Conservation (phyloP, 495 filamentous ascomycete genomes). For the Talaromyces wortmannii region DNA sequence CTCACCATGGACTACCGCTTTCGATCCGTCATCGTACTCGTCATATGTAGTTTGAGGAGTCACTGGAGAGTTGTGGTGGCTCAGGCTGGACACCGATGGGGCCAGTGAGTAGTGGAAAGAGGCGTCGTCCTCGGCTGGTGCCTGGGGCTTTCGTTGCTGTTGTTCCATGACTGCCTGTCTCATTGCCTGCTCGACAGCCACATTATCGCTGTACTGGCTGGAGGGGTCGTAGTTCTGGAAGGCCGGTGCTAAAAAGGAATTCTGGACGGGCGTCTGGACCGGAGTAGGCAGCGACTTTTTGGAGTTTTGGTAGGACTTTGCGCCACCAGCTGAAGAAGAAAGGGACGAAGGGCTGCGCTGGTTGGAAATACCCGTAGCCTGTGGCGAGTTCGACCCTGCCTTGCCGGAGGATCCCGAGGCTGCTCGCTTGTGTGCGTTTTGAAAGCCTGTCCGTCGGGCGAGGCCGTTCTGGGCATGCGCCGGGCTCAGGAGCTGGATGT, state of each 20-base stretch:
- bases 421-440: constrained; percentile 14
- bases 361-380: constrained; percentile 14
- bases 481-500: constrained; percentile 33
- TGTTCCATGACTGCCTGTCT: constrained; percentile 49
- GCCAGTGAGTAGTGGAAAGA: constrained; percentile 40
- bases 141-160: constrained; percentile 22
- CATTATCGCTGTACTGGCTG: constrained; percentile 31
- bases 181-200: constrained; percentile 45
- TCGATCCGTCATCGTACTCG: constrained; percentile 44
- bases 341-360: constrained; percentile 24
- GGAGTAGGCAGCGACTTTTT: constrained; percentile 44
- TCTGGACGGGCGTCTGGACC: constrained; percentile 36
- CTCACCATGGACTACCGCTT: constrained; percentile 43
- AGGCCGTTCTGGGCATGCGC: constrained; percentile 24
- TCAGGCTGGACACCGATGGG: constrained; percentile 49
- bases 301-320: constrained; percentile 22
- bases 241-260: constrained; percentile 33
- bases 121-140: constrained; percentile 27
- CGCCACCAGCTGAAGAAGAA: constrained; percentile 23
- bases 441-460: constrained; percentile 4
- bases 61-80: constrained; percentile 46
- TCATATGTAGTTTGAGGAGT: constrained; percentile 49
- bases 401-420: constrained; percentile 23
- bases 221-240: constrained; percentile 42
- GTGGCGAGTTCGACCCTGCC: constrained; percentile 22